A percentile compares a stretch with the other conserved stretches of the same genome.
These are phyloP conservation scores for Phytopythium vexans DNA, from an alignment of 352 stramenopile species.

Conservation along the genomic window DNA sequence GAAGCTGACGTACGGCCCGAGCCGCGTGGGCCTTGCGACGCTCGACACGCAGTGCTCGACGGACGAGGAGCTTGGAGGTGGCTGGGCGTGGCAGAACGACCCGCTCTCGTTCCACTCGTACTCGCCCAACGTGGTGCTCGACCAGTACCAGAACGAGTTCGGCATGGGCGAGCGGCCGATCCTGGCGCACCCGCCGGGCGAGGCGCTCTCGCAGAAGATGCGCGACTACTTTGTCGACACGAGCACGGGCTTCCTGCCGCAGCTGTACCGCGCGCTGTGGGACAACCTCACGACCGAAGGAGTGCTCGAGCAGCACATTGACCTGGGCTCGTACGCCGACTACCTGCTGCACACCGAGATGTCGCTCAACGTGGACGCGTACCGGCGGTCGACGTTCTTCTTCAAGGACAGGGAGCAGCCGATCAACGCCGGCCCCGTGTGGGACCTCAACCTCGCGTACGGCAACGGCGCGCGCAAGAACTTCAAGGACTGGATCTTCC, in stretches of 20 bases:
- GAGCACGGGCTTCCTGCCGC: slow-evolving; percentile 49
- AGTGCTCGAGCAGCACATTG: slow-evolving; percentile 52
- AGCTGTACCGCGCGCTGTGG: slow-evolving; percentile 67
- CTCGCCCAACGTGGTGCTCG: slow-evolving; percentile 74
- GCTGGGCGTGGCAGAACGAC: slow-evolving; percentile 82
- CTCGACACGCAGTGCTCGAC: slow-evolving; percentile 42
- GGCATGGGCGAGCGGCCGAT: slow-evolving; percentile 68
- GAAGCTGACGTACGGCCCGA: slow-evolving; percentile 69
- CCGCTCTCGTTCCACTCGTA: slow-evolving; percentile 60
- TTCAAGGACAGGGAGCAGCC: slow-evolving; percentile 72
- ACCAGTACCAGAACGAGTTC: slow-evolving; percentile 80
- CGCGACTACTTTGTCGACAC: slow-evolving; percentile 73
- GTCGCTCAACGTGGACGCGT: slow-evolving; percentile 78
- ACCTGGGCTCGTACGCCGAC: slow-evolving; percentile 69
- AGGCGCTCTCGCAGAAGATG: slow-evolving; percentile 61
- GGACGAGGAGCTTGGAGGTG: slow-evolving; percentile 44
- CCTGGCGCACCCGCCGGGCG: slow-evolving; percentile 50
- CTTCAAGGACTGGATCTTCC: slow-evolving; percentile 70
- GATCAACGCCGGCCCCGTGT: slow-evolving; percentile 77
- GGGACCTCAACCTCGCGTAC: slow-evolving; percentile 80
- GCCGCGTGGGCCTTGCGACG: slow-evolving; percentile 58
- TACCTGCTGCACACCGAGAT: slow-evolving; percentile 83
- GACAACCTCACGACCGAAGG: slow-evolving; percentile 74
- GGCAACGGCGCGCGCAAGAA: slow-evolving; percentile 55
- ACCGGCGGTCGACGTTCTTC: slow-evolving; percentile 76